Conservation (phyloP, 2,329 filamentous ascomycete genomes). For the Stemphylium lycopersici region DNA sequence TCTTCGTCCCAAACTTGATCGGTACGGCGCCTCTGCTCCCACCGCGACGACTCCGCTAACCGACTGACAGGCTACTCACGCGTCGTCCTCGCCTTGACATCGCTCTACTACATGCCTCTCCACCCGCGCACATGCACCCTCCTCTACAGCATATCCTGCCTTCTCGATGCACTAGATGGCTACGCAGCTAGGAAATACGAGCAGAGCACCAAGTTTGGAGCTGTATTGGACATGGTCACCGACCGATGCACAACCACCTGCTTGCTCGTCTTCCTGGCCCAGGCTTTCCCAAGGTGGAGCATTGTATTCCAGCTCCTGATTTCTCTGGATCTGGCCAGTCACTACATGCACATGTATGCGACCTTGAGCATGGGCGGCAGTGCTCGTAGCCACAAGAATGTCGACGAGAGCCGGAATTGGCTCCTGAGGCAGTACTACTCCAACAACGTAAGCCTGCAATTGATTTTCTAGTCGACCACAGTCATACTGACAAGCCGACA, state of each 20-base stretch:
- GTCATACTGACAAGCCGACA: slow-evolving; percentile 49
- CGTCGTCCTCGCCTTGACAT: slow-evolving; percentile 73
- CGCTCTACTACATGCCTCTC: slow-evolving; percentile 98
- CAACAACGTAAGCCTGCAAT: slow-evolving; percentile 74
- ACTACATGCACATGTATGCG: slow-evolving; percentile 99
- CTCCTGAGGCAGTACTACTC: slow-evolving; percentile 95
- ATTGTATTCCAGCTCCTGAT: slow-evolving; percentile 95
- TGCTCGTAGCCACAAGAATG: slow-evolving; percentile 86
- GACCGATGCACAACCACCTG: slow-evolving; percentile 97
- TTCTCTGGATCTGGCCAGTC: slow-evolving; percentile 88
- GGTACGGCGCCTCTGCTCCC: slow-evolving; percentile 43
- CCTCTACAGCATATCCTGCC: slow-evolving; percentile 90
- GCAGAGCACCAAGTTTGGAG: slow-evolving; percentile 94
- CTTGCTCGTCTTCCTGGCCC: slow-evolving; percentile 90
- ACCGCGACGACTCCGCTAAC: slow-evolving; percentile 15
- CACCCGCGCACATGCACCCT: slow-evolving; percentile 94
- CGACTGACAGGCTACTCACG: slow-evolving; percentile 54
- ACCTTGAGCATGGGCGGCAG: slow-evolving; percentile 86
- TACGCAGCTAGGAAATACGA: slow-evolving; percentile 86
- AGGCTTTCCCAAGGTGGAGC: slow-evolving; percentile 91
- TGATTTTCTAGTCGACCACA: too few relatives aligned
- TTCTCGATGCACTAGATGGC: slow-evolving; percentile 94
- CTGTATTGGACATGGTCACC: slow-evolving; percentile 98
- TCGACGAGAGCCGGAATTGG: slow-evolving; percentile 86
- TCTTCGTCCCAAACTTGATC: slow-evolving; percentile 60